A percentile compares a stretch with the other conserved stretches of the same genome.
Conservation (phyloP, 2,329 filamentous ascomycete species). For the Cladophialophora exuberans region DNA sequence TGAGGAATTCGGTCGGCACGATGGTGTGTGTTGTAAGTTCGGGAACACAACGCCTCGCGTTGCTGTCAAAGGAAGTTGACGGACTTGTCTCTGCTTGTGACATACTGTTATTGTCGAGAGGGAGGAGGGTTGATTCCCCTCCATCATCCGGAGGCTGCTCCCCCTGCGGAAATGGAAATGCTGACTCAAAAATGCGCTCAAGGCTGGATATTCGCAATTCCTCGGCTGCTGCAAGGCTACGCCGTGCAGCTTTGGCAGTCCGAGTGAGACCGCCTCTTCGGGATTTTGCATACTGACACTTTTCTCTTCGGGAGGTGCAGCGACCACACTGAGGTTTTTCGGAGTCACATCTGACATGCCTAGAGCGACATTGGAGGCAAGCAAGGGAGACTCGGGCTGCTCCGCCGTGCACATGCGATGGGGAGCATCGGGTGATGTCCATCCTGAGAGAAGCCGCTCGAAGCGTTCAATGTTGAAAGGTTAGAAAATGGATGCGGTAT, state of each 20-base stretch:
- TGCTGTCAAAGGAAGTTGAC: background rate
- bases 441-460: background rate
- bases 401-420: background rate
- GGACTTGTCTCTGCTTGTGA: background rate
- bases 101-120: background rate
- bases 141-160: background rate
- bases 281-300: constrained; percentile 54
- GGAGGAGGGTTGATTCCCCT: background rate
- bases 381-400: constrained; percentile 13
- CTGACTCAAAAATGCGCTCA: background rate
- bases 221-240: constrained; percentile 28
- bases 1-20: constrained; percentile 13
- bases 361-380: constrained; percentile 42
- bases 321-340: constrained; percentile 48
- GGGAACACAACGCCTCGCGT: background rate
- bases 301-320: constrained; percentile 46
- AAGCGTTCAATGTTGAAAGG: background rate
- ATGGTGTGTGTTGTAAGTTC: background rate
- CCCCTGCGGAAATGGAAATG: background rate
- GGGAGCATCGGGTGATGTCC: background rate
- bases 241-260: constrained; percentile 28
- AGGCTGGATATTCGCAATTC: background rate
- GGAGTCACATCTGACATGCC: constrained; percentile 53
- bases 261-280: constrained; percentile 44
- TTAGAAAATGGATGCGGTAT: background rate